Evolutionary conservation across 345 rosid genomes (phyloP), one percentile per base, ranked within the genome.

Genomic region (Mangifera indica): DNA sequence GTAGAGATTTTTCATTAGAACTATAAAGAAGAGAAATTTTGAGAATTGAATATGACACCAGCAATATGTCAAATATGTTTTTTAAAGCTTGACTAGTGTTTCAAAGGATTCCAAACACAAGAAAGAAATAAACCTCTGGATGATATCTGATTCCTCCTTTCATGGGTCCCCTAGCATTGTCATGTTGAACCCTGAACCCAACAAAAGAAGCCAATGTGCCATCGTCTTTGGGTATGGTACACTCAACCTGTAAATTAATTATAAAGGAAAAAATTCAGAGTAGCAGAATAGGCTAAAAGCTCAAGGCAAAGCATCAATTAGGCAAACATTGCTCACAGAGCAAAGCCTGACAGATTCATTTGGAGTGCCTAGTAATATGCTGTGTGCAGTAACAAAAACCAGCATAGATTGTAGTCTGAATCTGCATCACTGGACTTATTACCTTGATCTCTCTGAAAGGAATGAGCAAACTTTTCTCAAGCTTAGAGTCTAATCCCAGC

Each of bases 381-480:
- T 57, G 37, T 13, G 20, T 17, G 55, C 15, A 45, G 14, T 17
- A 40, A 46, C 45, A 57, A n/a, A 58, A 12, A 70, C 26, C 3
- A 25, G 49, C 3, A 26, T 34, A 54, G 20, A 37, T 53, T 0
- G 5, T 5, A 48, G 24, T 44, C 14, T 15, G 21, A 40, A 44
- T 68, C 26, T 15, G 22, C 42, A 40, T 37, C 14, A 56, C 13
- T 15, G 25, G 3, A 57, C 40, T 24, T 24, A 9, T 75, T 69
- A 94, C 98, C 97, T 95, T 95, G 76, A 95, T 92, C 77, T 95
- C 98, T 77, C 99, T 86, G 80, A 92, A 95, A 3, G 99, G 99
- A 76, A 95, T 95, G 67, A 95, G 94, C 67, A 95, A 81, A 80
- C 97, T 87, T 74, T 78, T 92, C 88, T 92, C 98, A 46, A 95